Evolutionary conservation across 768 basidiomycete species (phyloP), one percentile per base, ranked within the genome.

Genomic region (Suillus decipiens): DNA sequence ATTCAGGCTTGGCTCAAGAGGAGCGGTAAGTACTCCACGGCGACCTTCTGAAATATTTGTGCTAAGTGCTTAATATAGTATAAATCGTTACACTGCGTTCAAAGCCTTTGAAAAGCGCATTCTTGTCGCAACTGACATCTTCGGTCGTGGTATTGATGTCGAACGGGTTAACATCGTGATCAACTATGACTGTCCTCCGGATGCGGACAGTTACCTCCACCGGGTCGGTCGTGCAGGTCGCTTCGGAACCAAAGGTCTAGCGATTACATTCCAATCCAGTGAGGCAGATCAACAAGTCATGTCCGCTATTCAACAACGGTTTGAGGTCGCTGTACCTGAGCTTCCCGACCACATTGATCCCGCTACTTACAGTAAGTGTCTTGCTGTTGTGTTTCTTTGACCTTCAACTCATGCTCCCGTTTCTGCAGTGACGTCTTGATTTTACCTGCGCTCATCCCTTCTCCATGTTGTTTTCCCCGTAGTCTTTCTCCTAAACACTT

Each of bases 81-180:
- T 99, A 76, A 85, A 84, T 62, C 92, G 96, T 17, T 99, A 99
- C 80, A 92, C 93, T 33, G 94, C 96, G 42, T 99, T 99, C 86
- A 99, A 99, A 79, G 93, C 93, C 19, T 99, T 99, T 69, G 97
- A 99, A 82, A 99, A 98, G 80, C 95, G 97, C 67, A 98, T 99
- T 67, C 84, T 99, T 22, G 97, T 99, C 47, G 96, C 96, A 22
- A 99, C 97, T 22, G 97, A 99, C 76, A 99, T 99, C 68, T 99
- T 99, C 65, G 97, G 97, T 64, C 93, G 97, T 76, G 97, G 96
- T 68, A 99, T 99, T 67, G 97, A 99, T 80, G 96, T 99, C 24
- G 97, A 99, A 76, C 95, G 97, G 65, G 97, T 99, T 70, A 99
- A 99, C 79, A 98, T 99, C 63, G 97, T 99, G 58, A 86, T 99